Percentiles rank a stretch among this genome's conserved stretches.
Evolutionary conservation across 2,329 filamentous ascomycete species (phyloP).

Genomic region (Penicillium sp.): DNA sequence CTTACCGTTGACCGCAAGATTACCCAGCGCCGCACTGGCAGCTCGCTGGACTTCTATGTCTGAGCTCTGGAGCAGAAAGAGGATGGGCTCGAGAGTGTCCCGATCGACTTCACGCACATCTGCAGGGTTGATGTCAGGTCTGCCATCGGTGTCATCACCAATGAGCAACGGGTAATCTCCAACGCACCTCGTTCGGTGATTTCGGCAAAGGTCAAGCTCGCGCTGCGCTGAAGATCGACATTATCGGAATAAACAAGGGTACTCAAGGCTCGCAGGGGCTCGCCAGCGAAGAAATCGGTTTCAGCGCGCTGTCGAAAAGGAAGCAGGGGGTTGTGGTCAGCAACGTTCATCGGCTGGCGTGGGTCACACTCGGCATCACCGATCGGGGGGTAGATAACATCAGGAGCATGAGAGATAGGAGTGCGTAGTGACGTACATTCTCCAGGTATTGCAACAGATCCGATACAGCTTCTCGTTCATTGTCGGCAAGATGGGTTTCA

Average conservation of each 20-base stretch:
- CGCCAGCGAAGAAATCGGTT: conserved; percentile 97
- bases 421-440: conserved; percentile 65
- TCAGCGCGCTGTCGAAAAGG: conserved; percentile 71
- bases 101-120: conserved; percentile 96
- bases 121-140: conserved; percentile 44
- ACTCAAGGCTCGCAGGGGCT: conserved; percentile 88
- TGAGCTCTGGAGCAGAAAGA: conserved; percentile 89
- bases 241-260: conserved; percentile 98
- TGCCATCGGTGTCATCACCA: conserved; percentile 6
- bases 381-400: conserved; percentile 30
- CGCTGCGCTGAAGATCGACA: conserved; percentile 94
- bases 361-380: background rate
- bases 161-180: background rate
- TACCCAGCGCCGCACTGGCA: conserved; percentile 92
- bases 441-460: conserved; percentile 94
- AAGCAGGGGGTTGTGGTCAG: conserved; percentile 19
- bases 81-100: conserved; percentile 91
- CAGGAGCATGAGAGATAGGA: conserved; percentile 7
- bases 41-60: conserved; percentile 97
- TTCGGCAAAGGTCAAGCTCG: conserved; percentile 96
- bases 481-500: conserved; percentile 87
- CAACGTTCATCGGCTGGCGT: background rate
- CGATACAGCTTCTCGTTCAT: conserved; percentile 93
- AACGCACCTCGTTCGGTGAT: conserved; percentile 90
- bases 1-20: conserved; percentile 92